A percentile compares a stretch with the other conserved stretches of the same genome.
These are phyloP conservation scores for Nannochloropsis granulata DNA, from an alignment of 108 stramenopile genomes.

Conservation along the genomic window DNA sequence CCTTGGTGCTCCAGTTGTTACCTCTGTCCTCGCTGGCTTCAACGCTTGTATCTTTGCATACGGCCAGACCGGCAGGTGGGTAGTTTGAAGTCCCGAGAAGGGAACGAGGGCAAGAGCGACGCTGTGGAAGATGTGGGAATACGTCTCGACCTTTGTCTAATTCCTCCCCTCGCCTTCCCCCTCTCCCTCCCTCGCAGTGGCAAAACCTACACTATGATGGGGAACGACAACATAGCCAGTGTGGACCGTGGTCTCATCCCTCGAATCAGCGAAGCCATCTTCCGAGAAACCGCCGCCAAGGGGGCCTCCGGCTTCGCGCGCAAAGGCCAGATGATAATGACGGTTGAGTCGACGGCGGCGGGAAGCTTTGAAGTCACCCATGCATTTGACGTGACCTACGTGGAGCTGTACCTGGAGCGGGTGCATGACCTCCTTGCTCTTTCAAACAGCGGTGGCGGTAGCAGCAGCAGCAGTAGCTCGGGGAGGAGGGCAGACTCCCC, in stretches of 20 bases:
- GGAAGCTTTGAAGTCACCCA: slow-evolving; percentile 2
- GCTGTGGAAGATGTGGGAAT: no score
- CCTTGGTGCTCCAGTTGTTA: not conserved
- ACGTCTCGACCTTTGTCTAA: no score
- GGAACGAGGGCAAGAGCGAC: no score
- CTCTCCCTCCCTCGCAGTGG: not conserved
- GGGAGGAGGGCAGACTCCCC: not conserved
- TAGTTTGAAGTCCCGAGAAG: no score
- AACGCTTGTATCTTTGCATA: not conserved
- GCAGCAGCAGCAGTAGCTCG: not conserved
- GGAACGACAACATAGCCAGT: not conserved
- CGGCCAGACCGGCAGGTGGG: not conserved
- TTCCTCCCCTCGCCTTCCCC: no score
- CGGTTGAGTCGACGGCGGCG: not conserved
- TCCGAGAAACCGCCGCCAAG: not conserved
- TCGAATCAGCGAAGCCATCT: not conserved
- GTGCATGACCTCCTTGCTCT: slow-evolving; percentile 21
- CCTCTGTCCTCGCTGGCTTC: not conserved
- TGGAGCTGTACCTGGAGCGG: slow-evolving; percentile 30
- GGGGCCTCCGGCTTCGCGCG: not conserved
- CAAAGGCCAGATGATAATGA: not conserved
- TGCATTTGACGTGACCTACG: not conserved
- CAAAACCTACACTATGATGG: slow-evolving; percentile 36
- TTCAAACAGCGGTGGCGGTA: not conserved
- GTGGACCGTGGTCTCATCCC: not conserved